These are phyloP conservation scores for Crithidia expoeki DNA, from an alignment of 208 protist species.

Conservation along the genomic window DNA sequence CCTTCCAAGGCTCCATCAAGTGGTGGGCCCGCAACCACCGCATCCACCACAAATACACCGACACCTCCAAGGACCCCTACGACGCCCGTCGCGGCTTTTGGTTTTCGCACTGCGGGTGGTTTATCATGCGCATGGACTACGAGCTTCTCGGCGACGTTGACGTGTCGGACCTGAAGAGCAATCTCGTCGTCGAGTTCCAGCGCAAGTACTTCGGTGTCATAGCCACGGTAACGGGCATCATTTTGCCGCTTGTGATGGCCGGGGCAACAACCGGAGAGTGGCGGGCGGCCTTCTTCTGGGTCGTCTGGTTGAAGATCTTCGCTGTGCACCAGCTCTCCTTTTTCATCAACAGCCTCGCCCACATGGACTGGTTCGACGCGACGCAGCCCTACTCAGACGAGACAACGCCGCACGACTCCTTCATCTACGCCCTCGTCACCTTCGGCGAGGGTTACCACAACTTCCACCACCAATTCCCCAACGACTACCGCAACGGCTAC, in stretches of 20 bases:
- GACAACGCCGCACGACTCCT: constrained; percentile 75
- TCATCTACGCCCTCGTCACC: constrained; percentile 68
- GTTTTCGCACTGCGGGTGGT: constrained; percentile 90
- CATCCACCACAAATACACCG: constrained; percentile 87
- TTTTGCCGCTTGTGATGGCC: constrained; percentile 74
- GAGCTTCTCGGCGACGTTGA: constrained; percentile 76
- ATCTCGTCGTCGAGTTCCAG: constrained; percentile 81
- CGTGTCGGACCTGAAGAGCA: constrained; percentile 74
- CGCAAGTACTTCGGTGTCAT: constrained; percentile 80
- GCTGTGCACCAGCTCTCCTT: constrained; percentile 88
- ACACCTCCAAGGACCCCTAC: constrained; percentile 90
- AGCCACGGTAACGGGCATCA: constrained; percentile 75
- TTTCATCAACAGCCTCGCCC: constrained; percentile 90
- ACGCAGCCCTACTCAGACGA: constrained; percentile 69
- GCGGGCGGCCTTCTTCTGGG: constrained; percentile 80
- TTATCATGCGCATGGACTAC: constrained; percentile 91
- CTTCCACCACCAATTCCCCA: constrained; percentile 91
- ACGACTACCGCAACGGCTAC: constrained; percentile 90
- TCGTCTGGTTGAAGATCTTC: constrained; percentile 62
- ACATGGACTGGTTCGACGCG: constrained; percentile 65
- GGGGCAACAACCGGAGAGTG: constrained; percentile 80
- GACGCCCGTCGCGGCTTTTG: constrained; percentile 86
- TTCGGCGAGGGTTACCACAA: constrained; percentile 93
- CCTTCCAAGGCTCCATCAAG: constrained; percentile 90
- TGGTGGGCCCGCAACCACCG: constrained; percentile 91